Percentiles rank a stretch among this genome's conserved stretches.
These are phyloP conservation scores for Vigna reflexopilosa DNA, from an alignment of 306 rosid genomes.

Conservation along the genomic window DNA sequence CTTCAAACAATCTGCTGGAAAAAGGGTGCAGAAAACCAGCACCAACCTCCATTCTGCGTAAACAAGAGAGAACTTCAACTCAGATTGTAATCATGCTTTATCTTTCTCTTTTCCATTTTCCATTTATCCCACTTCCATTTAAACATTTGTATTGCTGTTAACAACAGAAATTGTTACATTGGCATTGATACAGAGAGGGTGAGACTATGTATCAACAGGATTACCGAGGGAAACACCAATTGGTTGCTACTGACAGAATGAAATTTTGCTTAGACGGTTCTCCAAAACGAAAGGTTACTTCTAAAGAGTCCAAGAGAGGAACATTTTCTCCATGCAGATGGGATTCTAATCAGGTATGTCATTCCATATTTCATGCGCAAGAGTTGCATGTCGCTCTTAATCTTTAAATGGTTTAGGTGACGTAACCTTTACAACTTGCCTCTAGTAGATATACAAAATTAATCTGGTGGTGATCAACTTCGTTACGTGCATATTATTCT, in stretches of 20 bases:
- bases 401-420: neutral
- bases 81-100: slow-evolving; percentile 59
- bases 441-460: slow-evolving; percentile 1
- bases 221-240: slow-evolving; percentile 69
- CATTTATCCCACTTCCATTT: slow-evolving; percentile 33
- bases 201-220: slow-evolving; percentile 50
- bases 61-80: slow-evolving; percentile 65
- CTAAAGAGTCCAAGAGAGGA: slow-evolving; percentile 62
- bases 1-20: slow-evolving; percentile 81
- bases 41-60: slow-evolving; percentile 66
- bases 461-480: neutral
- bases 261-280: slow-evolving; percentile 80
- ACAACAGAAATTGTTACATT: slow-evolving; percentile 20
- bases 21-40: slow-evolving; percentile 46
- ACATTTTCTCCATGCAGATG: slow-evolving; percentile 74
- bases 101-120: slow-evolving; percentile 32
- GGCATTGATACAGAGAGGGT: slow-evolving; percentile 56
- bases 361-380: neutral
- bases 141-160: slow-evolving; percentile 27
- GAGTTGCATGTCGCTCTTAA: slow-evolving; percentile 7
- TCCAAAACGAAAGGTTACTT: slow-evolving; percentile 66
- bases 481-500: neutral
- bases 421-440: slow-evolving; percentile 7
- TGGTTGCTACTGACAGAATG: slow-evolving; percentile 54
- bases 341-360: slow-evolving; percentile 81